Percentiles rank a stretch among this genome's conserved stretches.
phyloP scores from a whole-genome alignment of 2,329 filamentous ascomycete genomes.

The Botrytis sinoallii region DNA sequence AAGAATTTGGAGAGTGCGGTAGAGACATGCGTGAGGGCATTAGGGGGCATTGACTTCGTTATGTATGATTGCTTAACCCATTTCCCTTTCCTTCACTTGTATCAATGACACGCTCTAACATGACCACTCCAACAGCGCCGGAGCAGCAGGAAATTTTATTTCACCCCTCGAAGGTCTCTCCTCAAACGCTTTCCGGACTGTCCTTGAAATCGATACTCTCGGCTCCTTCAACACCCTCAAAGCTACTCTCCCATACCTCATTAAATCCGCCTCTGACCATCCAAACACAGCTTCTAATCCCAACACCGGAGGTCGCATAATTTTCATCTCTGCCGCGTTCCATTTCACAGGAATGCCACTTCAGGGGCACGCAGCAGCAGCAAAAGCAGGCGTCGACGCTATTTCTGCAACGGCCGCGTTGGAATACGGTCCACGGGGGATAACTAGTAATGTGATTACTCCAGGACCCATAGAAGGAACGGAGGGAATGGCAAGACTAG shows the following conservation, averaged over 20 bases:
- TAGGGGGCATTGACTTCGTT: conserved; percentile 87
- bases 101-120: neutral
- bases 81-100: conserved; percentile 16
- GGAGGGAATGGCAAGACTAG: conserved; percentile 70
- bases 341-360: conserved; percentile 85
- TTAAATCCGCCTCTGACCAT: conserved; percentile 63
- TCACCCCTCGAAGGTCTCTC: conserved; percentile 78
- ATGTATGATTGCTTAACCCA: conserved; percentile 58
- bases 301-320: conserved; percentile 70
- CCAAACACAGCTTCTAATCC: conserved; percentile 58
- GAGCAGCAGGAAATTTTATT: conserved; percentile 94
- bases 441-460: conserved; percentile 84
- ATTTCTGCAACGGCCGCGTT: conserved; percentile 76
- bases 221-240: conserved; percentile 95
- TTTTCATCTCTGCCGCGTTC: conserved; percentile 87
- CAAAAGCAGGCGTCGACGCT: conserved; percentile 88
- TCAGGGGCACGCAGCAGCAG: conserved; percentile 85
- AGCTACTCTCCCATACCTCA: conserved; percentile 78
- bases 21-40: conserved; percentile 73
- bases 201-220: conserved; percentile 94
- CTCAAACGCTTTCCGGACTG: conserved; percentile 87
- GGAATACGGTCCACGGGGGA: conserved; percentile 83
- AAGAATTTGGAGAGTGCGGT: conserved; percentile 70
- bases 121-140: conserved; percentile 57
- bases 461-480: conserved; percentile 78